Base-by-base conservation (phyloP, 495 filamentous ascomycete genomes). In the Podospora didyma region DNA sequence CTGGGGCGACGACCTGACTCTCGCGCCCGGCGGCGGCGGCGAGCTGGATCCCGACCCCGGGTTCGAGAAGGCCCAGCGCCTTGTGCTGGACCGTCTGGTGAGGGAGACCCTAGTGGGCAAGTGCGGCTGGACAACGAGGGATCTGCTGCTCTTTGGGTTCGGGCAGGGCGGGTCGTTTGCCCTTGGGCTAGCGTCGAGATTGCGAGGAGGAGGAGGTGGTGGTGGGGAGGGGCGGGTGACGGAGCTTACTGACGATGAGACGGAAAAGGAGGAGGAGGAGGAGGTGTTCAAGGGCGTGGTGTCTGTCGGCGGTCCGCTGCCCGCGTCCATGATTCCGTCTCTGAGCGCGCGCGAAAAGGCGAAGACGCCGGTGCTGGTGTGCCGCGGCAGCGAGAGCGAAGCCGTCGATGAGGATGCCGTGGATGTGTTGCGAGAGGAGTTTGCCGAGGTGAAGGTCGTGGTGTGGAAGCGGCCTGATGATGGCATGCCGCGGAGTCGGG, bases 1-100 rank as follows among this genome's bases (percentile, higher is more conserved):
- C 72, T 97, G 92, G 93, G 92, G 92, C 49, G 89, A 97, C 69
- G 93, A 98, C 65, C 70, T 98, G 31, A 64, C 79, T 2, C 83
- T 96, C 48, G 83, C 88, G 50, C 60, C 73, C 5, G 39, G n/a
- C 39, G 39, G 61, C 72, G 2, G 81, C 77, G 89, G 87, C 1
- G 81, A 78, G 0, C 73, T 96, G 31, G 90, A 96, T 46, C 75
- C 85, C 22, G 93, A 96, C 63, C 83, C 89, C 0, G 91, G 92
- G 0, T 93, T 96, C 61, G 67, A 72, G 19, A 78, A 75, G 12
- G 73, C 84, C 0, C 73, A 72, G 22, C 51, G 60, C 7, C 45
- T 86, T 3, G 60, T 93, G 3, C 53, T 80, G 22, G 68, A 79
- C 0, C 74, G 76, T n/a, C 57, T 95, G 0, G 69, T 96, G 0